Conservation (phyloP, 495 filamentous ascomycete genomes). For the Neurospora sp. region DNA sequence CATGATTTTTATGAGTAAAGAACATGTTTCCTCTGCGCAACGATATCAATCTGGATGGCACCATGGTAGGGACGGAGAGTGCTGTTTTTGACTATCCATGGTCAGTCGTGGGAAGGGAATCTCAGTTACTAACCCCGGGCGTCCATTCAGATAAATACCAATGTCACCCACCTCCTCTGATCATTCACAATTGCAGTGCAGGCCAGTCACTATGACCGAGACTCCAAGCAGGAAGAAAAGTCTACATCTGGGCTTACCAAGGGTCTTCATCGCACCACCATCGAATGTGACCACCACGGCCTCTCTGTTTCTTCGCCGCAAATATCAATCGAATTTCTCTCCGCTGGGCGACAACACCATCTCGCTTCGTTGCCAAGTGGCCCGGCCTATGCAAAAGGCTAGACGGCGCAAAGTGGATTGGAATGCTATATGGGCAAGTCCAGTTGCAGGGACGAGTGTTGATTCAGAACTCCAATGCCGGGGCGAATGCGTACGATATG, state of each 20-base stretch:
- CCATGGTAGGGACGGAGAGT: not conserved
- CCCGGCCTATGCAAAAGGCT: slow-evolving; percentile 30
- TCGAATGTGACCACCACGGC: slow-evolving; percentile 54
- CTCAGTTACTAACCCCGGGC: too few relatives aligned
- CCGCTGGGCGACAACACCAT: slow-evolving; percentile 32
- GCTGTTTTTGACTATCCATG: too few relatives aligned
- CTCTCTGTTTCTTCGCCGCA: slow-evolving; percentile 34
- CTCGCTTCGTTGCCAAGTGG: slow-evolving; percentile 32
- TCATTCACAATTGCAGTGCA: too few relatives aligned
- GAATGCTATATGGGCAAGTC: slow-evolving; percentile 43
- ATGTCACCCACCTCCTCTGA: not conserved
- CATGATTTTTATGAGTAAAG: not conserved
- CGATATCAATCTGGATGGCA: not conserved
- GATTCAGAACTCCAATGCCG: slow-evolving; percentile 48
- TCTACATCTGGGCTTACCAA: too few relatives aligned
- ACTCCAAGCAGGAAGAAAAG: too few relatives aligned
- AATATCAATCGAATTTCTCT: slow-evolving; percentile 1
- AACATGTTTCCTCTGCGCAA: not conserved
- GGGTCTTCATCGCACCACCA: slow-evolving; percentile 40
- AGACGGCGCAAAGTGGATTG: slow-evolving; percentile 46
- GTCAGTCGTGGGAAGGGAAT: not conserved
- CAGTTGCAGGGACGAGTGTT: slow-evolving; percentile 44
- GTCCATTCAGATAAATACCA: not conserved
- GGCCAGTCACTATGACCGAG: too few relatives aligned
- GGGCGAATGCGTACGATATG: slow-evolving; percentile 36